Conservation (phyloP, 2,329 filamentous ascomycete species). For the Dactylellina haptotyla region DNA sequence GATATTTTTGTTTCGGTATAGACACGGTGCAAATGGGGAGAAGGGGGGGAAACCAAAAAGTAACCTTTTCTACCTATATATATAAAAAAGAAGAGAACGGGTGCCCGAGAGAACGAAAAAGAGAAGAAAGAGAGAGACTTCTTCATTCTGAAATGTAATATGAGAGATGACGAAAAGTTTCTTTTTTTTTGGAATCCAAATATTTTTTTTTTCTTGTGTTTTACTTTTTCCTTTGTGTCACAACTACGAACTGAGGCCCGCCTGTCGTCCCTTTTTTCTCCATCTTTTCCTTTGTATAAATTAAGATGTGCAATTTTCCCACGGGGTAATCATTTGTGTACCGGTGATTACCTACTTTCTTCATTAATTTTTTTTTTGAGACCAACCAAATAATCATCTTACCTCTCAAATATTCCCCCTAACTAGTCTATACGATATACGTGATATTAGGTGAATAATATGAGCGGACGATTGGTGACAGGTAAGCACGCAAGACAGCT, state of each 20-base stretch:
- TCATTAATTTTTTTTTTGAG: too few relatives aligned
- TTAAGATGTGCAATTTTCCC: constrained; percentile 20
- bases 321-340: too few relatives aligned
- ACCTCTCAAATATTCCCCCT: too few relatives aligned
- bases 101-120: too few relatives aligned
- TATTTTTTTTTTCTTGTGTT: constrained; percentile 4
- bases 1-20: constrained; percentile 6
- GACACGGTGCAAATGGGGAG: constrained; percentile 5
- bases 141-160: constrained; percentile 30
- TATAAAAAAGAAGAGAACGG: constrained; percentile 1
- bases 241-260: not conserved
- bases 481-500: too few relatives aligned
- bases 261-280: not conserved
- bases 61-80: constrained; percentile 42
- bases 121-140: not conserved
- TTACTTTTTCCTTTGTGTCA: constrained; percentile 3
- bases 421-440: too few relatives aligned
- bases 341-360: too few relatives aligned
- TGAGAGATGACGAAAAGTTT: constrained; percentile 48
- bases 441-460: too few relatives aligned
- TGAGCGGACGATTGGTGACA: not conserved
- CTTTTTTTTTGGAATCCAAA: constrained; percentile 11
- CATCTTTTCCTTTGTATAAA: constrained; percentile 44
- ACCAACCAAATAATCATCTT: too few relatives aligned
- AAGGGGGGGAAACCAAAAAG: not conserved